Conservation (phyloP, 306 rosid species). For the Rubus parviflorus region DNA sequence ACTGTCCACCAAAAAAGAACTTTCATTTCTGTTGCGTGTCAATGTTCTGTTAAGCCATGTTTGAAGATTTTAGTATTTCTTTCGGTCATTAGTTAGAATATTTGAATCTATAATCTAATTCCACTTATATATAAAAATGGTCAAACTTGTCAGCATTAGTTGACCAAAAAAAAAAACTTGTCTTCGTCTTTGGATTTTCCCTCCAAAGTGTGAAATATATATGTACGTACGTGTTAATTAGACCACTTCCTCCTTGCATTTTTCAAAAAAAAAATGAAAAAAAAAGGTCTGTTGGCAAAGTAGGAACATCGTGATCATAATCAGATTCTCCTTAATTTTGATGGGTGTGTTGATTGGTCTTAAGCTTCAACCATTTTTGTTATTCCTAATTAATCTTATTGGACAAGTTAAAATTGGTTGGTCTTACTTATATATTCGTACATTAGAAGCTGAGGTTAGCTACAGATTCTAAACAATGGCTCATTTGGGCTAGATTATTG, state of each 20-base stretch:
- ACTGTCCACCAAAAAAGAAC: too few relatives aligned
- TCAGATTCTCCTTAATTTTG: background rate
- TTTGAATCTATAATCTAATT: too few relatives aligned
- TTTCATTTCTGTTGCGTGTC: too few relatives aligned
- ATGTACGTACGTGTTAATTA: background rate
- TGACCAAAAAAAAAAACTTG: too few relatives aligned
- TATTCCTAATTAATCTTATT: background rate
- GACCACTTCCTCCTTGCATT: background rate
- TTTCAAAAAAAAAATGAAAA: background rate
- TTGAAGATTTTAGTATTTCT: too few relatives aligned
- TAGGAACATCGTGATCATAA: too few relatives aligned
- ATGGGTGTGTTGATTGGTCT: background rate
- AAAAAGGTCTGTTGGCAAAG: background rate
- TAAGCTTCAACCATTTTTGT: background rate
- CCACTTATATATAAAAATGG: background rate
- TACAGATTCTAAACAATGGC: background rate
- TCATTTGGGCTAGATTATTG: background rate
- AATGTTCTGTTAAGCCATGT: too few relatives aligned
- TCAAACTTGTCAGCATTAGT: background rate
- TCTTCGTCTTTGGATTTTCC: background rate
- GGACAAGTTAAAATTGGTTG: background rate
- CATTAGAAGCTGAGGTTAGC: background rate
- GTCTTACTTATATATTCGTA: too few relatives aligned
- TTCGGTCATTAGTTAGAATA: too few relatives aligned
- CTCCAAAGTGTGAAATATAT: background rate